A percentile compares a stretch with the other conserved stretches of the same genome.
These are phyloP conservation scores for Neohortaea acidophila DNA, from an alignment of 495 filamentous ascomycete species.

Conservation along the genomic window DNA sequence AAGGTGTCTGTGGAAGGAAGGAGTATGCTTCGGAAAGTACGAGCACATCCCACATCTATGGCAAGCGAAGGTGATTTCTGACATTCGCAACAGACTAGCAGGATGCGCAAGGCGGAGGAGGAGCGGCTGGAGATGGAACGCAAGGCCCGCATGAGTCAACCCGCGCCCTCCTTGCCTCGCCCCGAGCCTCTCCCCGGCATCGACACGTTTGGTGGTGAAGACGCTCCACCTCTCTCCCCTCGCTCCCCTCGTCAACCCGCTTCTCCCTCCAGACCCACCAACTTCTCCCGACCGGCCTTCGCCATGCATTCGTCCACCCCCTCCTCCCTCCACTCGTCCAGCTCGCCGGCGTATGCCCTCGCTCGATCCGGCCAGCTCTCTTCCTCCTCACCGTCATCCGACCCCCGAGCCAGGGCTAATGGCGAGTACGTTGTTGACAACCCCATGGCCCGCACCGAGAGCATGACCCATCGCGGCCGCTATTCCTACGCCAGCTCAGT, in stretches of 20 bases:
- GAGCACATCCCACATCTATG: no score
- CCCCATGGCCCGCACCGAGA: constrained; percentile 72
- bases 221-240: constrained; percentile 31
- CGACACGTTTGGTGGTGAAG: constrained; percentile 56
- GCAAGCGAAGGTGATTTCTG: no score
- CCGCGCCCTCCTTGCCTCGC: constrained; percentile 62
- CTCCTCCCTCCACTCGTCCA: neutral
- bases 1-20: constrained; percentile 1
- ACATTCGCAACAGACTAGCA: no score
- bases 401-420: constrained; percentile 12
- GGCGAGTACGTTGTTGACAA: constrained; percentile 36
- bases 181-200: constrained; percentile 51
- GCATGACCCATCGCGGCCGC: constrained; percentile 92
- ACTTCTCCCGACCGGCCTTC: constrained; percentile 15
- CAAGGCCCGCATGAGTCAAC: neutral
- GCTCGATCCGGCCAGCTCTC: constrained; percentile 31
- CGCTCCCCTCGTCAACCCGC: constrained; percentile 20
- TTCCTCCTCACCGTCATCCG: constrained; percentile 1
- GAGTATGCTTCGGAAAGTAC: constrained; percentile 15
- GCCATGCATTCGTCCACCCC: constrained; percentile 3
- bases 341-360: constrained; percentile 18
- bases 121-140: constrained; percentile 4
- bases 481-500: constrained; percentile 88
- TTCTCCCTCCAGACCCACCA: constrained; percentile 7
- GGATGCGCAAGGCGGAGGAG: constrained; percentile 5